Conservation (phyloP, 768 basidiomycete genomes). For the Auriscalpium microsporum region DNA sequence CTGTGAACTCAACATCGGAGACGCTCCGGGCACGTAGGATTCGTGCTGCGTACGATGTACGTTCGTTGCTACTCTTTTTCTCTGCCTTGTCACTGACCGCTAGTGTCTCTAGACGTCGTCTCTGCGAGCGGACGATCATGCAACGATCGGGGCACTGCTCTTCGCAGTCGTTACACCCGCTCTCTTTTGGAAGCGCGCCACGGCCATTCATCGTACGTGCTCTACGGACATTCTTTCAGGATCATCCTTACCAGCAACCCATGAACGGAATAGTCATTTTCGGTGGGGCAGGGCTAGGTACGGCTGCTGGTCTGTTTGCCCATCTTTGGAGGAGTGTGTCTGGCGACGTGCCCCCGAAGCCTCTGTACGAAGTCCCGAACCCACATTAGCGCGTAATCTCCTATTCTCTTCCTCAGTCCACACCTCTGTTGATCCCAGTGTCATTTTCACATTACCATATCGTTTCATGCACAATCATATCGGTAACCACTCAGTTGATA, state of each 20-base stretch:
- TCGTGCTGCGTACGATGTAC: slow-evolving; percentile 51
- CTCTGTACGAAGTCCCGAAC: slow-evolving; percentile 23
- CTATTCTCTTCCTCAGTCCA: neutral
- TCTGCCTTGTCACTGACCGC: neutral
- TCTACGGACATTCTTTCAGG: neutral
- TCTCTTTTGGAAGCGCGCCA: slow-evolving; percentile 64
- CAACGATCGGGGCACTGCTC: slow-evolving; percentile 64
- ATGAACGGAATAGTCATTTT: slow-evolving; percentile 42
- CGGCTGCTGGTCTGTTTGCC: slow-evolving; percentile 46
- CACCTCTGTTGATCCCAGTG: too few relatives aligned
- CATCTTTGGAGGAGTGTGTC: slow-evolving; percentile 47
- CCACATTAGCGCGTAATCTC: neutral
- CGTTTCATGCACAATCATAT: too few relatives aligned
- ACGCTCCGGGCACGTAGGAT: slow-evolving; percentile 42
- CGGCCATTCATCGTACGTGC: slow-evolving; percentile 47
- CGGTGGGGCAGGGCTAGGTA: slow-evolving; percentile 64
- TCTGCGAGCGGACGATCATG: slow-evolving; percentile 62
- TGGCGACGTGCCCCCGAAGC: slow-evolving; percentile 42
- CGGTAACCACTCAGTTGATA: too few relatives aligned
- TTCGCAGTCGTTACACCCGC: slow-evolving; percentile 59
- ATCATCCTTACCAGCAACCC: neutral
- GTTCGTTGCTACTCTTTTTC: slow-evolving; percentile 10
- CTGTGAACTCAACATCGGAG: slow-evolving; percentile 43
- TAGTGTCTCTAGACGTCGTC: slow-evolving; percentile 37
- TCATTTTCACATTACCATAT: neutral